Evolutionary conservation across 2,329 filamentous ascomycete species (phyloP), one percentile per base, ranked within the genome.

Genomic region (Setomelanomma holmii): DNA sequence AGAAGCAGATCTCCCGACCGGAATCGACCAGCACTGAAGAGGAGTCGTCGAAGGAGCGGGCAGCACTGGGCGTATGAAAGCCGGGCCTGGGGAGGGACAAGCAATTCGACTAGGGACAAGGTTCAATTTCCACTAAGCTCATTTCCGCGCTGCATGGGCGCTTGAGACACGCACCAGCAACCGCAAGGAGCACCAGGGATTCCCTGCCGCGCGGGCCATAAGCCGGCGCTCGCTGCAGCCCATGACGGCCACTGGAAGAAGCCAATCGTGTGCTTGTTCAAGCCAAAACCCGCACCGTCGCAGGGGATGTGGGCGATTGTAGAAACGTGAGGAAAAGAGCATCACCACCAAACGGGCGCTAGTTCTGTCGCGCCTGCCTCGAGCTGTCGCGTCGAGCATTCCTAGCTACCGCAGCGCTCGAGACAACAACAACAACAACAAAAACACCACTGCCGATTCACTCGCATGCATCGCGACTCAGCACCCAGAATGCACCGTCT

Each of bases 91-190:
- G 55, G 53, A 61, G 54, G 46, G 51, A 55, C 52, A 55, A 44
- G 61, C 56, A 55, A 41, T 41, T 56, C 41, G 51, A 49, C 53
- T 53, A 53, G 49, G 49, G 35, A 51, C 62, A 51, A 53, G 63
- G 63, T 49, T 60, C 53, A 27, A 51, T 50, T 52, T 57, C 51
- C 60, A 59, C 61, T 64, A 66, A 43, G 41, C 56, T 64, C 60
- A 64, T 64, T 63, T 64, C 61, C 63, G 61, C 53, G 44, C 41
- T 33, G 63, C 61, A 63, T 64, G 60, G 58, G 57, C 59, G 54
- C 53, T 49, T 52, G 50, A 50, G 47, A 48, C 50, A 51, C 16
- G 17, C 4, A 36, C 11, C 11, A 36, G 16, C 34, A 16, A 17
- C 34, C 11, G 30, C 36, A 30, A 21, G 49, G 45, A 16, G 16